phyloP scores from a whole-genome alignment of 495 filamentous ascomycete species.

The Xylaria grammica region DNA sequence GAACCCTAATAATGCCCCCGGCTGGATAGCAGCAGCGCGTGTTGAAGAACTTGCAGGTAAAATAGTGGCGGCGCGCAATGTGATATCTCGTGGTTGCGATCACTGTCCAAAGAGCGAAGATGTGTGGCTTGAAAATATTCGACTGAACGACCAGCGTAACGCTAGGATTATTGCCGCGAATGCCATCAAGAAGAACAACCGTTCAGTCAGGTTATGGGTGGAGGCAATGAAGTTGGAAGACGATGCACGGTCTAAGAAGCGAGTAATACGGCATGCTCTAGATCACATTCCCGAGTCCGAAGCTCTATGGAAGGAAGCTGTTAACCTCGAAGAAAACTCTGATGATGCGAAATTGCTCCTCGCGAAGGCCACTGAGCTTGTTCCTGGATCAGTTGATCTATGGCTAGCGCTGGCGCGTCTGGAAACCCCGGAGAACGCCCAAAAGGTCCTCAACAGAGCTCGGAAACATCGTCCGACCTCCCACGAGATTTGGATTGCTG shows the following conservation, averaged over 20 bases:
- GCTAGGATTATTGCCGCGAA: conserved; percentile 95
- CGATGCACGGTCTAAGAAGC: conserved; percentile 79
- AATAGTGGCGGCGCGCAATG: conserved; percentile 79
- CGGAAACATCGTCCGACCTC: conserved; percentile 91
- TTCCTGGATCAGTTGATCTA: conserved; percentile 89
- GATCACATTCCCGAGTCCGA: conserved; percentile 91
- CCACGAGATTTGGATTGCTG: conserved; percentile 95
- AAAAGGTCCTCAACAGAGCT: conserved; percentile 92
- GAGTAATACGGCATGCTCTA: conserved; percentile 85
- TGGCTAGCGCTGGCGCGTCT: conserved; percentile 93
- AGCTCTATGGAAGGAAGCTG: conserved; percentile 94
- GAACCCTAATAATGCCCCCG: conserved; percentile 93
- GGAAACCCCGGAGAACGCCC: conserved; percentile 86
- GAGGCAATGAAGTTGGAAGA: conserved; percentile 93
- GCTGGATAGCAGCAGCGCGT: conserved; percentile 93
- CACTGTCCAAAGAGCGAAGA: conserved; percentile 94
- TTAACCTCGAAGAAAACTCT: conserved; percentile 90
- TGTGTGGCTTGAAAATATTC: conserved; percentile 93
- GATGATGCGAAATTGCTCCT: conserved; percentile 85
- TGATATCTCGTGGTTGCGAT: conserved; percentile 85
- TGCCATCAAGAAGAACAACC: conserved; percentile 86
- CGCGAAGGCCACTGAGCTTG: conserved; percentile 91
- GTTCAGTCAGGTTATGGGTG: conserved; percentile 88
- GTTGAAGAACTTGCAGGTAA: conserved; percentile 92
- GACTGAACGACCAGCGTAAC: conserved; percentile 88